Conservation (phyloP, 192 early-diverging fungal genomes). For the Podila horticola region DNA sequence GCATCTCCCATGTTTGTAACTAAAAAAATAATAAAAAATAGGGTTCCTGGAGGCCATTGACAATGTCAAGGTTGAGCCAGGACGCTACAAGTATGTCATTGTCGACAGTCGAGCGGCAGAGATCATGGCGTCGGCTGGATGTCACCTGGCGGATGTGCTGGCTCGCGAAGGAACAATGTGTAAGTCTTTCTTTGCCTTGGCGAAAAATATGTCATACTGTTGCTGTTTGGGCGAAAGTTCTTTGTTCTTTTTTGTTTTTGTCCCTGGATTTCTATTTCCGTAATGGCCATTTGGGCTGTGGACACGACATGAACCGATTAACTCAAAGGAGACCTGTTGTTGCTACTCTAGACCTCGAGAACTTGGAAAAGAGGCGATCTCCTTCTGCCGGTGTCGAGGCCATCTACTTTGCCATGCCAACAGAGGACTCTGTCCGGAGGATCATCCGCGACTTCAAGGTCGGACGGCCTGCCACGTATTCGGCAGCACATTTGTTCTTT, state of each 20-base stretch:
- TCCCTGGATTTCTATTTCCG: background rate
- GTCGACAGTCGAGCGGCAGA: slow-evolving; percentile 77
- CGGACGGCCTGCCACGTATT: slow-evolving; percentile 61
- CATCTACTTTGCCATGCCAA: slow-evolving; percentile 70
- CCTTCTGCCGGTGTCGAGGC: slow-evolving; percentile 69
- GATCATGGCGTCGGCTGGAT: slow-evolving; percentile 72
- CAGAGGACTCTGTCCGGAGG: slow-evolving; percentile 65
- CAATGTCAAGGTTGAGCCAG: slow-evolving; percentile 57
- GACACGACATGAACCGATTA: too few relatives aligned
- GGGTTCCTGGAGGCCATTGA: slow-evolving; percentile 51
- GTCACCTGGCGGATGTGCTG: slow-evolving; percentile 75
- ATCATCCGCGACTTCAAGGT: slow-evolving; percentile 68
- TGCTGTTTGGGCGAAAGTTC: background rate
- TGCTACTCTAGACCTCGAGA: slow-evolving; percentile 56
- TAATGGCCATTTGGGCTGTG: slow-evolving; percentile 1
- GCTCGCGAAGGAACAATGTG: slow-evolving; percentile 73
- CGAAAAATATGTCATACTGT: background rate
- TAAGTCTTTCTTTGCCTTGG: slow-evolving; percentile 35
- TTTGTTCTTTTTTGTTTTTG: background rate
- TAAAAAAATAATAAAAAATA: background rate
- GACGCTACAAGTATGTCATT: slow-evolving; percentile 86
- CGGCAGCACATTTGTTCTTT: slow-evolving; percentile 71
- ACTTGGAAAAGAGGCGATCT: slow-evolving; percentile 65
- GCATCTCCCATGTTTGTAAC: background rate
- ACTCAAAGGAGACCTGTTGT: background rate